Evolutionary conservation across 2,329 filamentous ascomycete species (phyloP).

Genomic region (Massarina eburnea): DNA sequence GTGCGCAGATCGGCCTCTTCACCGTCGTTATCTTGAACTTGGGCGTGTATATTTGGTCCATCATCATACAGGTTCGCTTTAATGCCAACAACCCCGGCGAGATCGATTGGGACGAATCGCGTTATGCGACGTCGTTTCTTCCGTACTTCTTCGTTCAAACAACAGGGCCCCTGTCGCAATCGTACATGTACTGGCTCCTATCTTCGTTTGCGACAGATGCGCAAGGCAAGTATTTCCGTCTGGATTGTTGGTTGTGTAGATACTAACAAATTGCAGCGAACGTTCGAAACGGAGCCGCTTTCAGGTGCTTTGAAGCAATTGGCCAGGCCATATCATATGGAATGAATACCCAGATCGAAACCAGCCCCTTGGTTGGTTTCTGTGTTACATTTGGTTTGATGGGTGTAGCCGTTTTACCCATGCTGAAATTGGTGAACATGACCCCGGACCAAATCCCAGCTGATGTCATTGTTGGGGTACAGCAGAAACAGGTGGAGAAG

Average conservation of each 20-base stretch:
- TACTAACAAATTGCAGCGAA: too few relatives aligned
- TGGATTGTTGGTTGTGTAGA: too few relatives aligned
- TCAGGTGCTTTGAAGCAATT: conserved; percentile 30
- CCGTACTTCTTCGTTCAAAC: conserved; percentile 54
- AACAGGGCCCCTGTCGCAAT: conserved; percentile 40
- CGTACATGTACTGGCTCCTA: conserved; percentile 37
- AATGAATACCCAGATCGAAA: conserved; percentile 35
- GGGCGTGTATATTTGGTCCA: conserved; percentile 55
- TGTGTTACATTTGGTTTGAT: conserved; percentile 38
- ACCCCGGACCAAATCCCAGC: conserved; percentile 38
- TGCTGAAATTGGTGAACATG: conserved; percentile 33
- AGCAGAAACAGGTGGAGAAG: conserved; percentile 14
- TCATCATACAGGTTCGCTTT: conserved; percentile 51
- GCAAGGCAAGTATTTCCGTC: too few relatives aligned
- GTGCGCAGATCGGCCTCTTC: conserved; percentile 51
- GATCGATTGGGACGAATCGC: conserved; percentile 50
- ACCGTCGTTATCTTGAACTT: conserved; percentile 50
- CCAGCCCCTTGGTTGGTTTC: conserved; percentile 28
- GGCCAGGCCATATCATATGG: conserved; percentile 32
- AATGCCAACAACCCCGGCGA: conserved; percentile 43
- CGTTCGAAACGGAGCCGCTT: conserved; percentile 28
- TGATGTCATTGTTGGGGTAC: conserved; percentile 31
- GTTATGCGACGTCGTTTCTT: conserved; percentile 48
- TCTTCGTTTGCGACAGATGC: conserved; percentile 32
- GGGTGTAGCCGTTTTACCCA: conserved; percentile 32